These are phyloP conservation scores for Coprinopsis marcescibilis DNA, from an alignment of 768 basidiomycete genomes.

Conservation along the genomic window DNA sequence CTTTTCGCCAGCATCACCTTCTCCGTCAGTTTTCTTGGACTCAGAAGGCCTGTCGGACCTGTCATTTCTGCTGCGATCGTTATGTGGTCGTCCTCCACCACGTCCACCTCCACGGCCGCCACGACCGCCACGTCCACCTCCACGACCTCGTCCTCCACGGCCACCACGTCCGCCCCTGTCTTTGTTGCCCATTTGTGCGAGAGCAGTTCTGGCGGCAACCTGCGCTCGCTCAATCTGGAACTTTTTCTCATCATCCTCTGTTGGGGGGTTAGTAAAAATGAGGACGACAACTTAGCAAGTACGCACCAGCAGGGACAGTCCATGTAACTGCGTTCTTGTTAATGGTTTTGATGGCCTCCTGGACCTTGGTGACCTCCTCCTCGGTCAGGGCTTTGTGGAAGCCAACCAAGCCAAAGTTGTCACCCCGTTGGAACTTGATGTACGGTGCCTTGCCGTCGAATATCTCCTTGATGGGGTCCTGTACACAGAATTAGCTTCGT, in stretches of 20 bases:
- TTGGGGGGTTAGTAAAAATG: neutral
- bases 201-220: constrained; percentile 52
- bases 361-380: constrained; percentile 67
- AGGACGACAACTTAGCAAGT: neutral
- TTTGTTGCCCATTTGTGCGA: constrained; percentile 26
- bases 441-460: constrained; percentile 46
- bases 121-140: constrained; percentile 40
- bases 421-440: constrained; percentile 44
- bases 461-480: constrained; percentile 41
- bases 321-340: constrained; percentile 62
- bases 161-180: constrained; percentile 29
- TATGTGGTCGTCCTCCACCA: constrained; percentile 32
- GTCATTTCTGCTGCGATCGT: constrained; percentile 26
- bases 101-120: constrained; percentile 31
- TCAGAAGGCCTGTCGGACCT: constrained; percentile 31
- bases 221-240: constrained; percentile 75
- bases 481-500: too few species aligned
- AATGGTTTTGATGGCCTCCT: constrained; percentile 57
- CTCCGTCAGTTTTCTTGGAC: constrained; percentile 29
- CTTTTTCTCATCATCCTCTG: constrained; percentile 66
- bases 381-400: constrained; percentile 65
- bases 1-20: constrained; percentile 58
- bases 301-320: constrained; percentile 53
- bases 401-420: constrained; percentile 46
- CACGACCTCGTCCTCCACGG: constrained; percentile 42